Evolutionary conservation across 805 yeast species (phyloP).

Genomic region (Teunomyces funiuensis): DNA sequence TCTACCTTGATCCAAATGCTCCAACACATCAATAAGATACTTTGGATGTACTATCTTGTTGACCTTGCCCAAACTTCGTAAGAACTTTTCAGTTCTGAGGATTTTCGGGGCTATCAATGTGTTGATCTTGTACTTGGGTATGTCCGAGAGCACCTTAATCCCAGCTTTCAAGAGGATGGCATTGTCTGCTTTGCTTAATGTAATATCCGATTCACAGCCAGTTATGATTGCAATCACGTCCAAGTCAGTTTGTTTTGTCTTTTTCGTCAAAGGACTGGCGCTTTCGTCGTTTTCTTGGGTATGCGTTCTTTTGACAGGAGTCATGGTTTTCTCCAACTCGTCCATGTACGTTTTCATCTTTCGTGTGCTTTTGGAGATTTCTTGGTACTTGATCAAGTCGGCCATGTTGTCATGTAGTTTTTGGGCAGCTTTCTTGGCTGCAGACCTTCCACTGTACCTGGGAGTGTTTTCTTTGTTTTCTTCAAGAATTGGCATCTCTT

Average conservation of each 20-base stretch:
- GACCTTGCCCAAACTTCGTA: constrained; percentile 63
- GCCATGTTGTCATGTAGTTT: constrained; percentile 69
- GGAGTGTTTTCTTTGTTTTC: not conserved
- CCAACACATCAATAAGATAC: constrained; percentile 48
- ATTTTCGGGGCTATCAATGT: constrained; percentile 75
- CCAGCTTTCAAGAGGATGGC: constrained; percentile 53
- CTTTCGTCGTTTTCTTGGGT: not conserved
- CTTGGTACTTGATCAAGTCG: constrained; percentile 63
- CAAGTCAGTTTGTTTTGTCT: constrained; percentile 21
- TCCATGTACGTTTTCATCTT: constrained; percentile 40
- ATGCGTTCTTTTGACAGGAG: constrained; percentile 6
- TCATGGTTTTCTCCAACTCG: constrained; percentile 24
- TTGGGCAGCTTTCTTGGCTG: constrained; percentile 64
- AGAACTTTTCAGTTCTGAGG: constrained; percentile 84
- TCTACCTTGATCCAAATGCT: constrained; percentile 5
- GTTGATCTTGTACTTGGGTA: constrained; percentile 40
- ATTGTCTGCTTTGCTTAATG: constrained; percentile 43
- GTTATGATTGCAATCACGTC: constrained; percentile 55
- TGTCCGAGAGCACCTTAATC: constrained; percentile 49
- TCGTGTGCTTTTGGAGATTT: constrained; percentile 43
- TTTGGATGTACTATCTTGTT: constrained; percentile 54
- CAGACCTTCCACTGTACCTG: constrained; percentile 44
- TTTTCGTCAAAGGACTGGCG: constrained; percentile 1
- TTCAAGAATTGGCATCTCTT: not conserved
- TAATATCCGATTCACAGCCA: constrained; percentile 55